Evolutionary conservation across 2,329 filamentous ascomycete genomes (phyloP).

Genomic region (Westerdykella sp.): DNA sequence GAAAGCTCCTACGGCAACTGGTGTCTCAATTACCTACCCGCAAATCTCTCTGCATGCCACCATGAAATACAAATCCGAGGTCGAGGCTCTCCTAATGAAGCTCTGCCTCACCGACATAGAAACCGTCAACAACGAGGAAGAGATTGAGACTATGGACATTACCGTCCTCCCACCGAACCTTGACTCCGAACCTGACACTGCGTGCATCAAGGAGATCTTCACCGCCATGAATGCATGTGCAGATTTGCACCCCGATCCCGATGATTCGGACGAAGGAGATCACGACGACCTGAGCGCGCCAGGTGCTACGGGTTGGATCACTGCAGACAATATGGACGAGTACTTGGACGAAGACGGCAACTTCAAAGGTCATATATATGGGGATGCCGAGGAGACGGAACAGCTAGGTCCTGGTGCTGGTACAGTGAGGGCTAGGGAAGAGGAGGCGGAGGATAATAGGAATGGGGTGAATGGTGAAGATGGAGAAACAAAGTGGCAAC

Average conservation of each 20-base stretch:
- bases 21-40: slow-evolving; percentile 66
- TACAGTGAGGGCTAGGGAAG: slow-evolving; percentile 30
- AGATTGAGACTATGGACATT: slow-evolving; percentile 59
- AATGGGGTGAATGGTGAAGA: slow-evolving; percentile 20
- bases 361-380: slow-evolving; percentile 27
- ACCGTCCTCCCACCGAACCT: slow-evolving; percentile 53
- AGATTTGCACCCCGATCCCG: slow-evolving; percentile 67
- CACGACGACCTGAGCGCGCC: slow-evolving; percentile 52
- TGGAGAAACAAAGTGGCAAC: slow-evolving; percentile 34
- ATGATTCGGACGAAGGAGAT: slow-evolving; percentile 51
- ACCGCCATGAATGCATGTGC: slow-evolving; percentile 67
- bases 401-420: slow-evolving; percentile 35
- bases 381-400: slow-evolving; percentile 9
- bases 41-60: slow-evolving; percentile 69
- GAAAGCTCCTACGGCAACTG: slow-evolving; percentile 45
- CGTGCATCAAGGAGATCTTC: slow-evolving; percentile 51
- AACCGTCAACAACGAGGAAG: slow-evolving; percentile 54
- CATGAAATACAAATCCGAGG: slow-evolving; percentile 48
- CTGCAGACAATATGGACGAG: slow-evolving; percentile 80
- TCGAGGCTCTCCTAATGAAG: slow-evolving; percentile 34
- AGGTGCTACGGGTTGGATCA: slow-evolving; percentile 78
- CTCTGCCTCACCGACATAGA: slow-evolving; percentile 47
- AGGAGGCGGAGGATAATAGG: slow-evolving; percentile 18
- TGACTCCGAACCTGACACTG: slow-evolving; percentile 16
- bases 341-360: slow-evolving; percentile 46